Evolutionary conservation across 2,329 filamentous ascomycete genomes (phyloP), one percentile per base, ranked within the genome.

Genomic region (Fusarium avenaceum): DNA sequence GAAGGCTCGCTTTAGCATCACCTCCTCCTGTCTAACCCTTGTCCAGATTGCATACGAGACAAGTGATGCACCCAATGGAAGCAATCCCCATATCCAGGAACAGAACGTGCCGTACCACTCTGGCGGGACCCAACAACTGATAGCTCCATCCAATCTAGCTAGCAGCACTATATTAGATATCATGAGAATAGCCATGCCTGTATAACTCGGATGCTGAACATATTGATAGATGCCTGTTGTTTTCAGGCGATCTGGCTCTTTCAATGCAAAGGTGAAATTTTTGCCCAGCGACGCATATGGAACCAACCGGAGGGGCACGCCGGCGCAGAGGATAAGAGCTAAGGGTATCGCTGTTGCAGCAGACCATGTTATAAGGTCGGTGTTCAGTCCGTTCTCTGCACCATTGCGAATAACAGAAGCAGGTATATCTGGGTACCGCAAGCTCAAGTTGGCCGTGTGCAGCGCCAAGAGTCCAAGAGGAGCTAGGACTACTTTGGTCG

Each of bases 181-280:
- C 2, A 79, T 51, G 1, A 86, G 65, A 4, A 81, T 30, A 0
- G 78, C 11, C 3, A 82, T 44, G 0, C 82, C 85, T 1, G 81
- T 81, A 59, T 87, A 87, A 55, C 84, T 84, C 3, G 85, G 84
- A 67, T 87, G 84, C 68, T 86, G 84, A 4, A 86, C 73, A 62
- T 81, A 83, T 19, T 65, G 63, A 62, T 87, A 87, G 3, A 87
- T 74, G 0, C 85, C 85, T 1, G 69, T 75, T 0, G 83, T 87
- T 14, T 80, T 77, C 9, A 87, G 73, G 2, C 73, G 67, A 57
- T 83, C 78, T 2, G 86, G 86, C 51, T 77, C 70, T 1, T 81
- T 75, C 3, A 88, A 80, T 3, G 79, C 77, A 66, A 86, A 88
- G 0, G 85, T 88, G 67, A 87, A 88, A 57, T 85, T 81, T 11